phyloP scores from a whole-genome alignment of 2,329 filamentous ascomycete species.

The Botrytis porri region DNA sequence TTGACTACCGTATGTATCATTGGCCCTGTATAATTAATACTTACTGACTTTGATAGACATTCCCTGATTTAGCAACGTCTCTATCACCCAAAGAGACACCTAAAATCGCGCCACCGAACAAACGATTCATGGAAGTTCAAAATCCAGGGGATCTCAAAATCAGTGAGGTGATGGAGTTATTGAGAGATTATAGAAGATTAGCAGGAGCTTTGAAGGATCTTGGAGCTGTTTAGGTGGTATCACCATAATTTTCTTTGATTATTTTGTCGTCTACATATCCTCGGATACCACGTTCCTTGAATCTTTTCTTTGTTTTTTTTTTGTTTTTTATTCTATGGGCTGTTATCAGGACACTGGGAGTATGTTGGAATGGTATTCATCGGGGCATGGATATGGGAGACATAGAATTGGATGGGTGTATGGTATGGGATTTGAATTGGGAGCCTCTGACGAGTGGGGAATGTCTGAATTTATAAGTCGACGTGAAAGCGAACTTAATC shows the following conservation, averaged over 20 bases:
- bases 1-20: slow-evolving; percentile 51
- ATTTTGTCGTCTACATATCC: not conserved
- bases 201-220: slow-evolving; percentile 62
- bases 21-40: not conserved
- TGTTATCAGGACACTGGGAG: not conserved
- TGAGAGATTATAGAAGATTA: slow-evolving; percentile 72
- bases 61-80: slow-evolving; percentile 55
- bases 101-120: slow-evolving; percentile 63
- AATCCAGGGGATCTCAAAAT: slow-evolving; percentile 68
- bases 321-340: not conserved
- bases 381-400: not conserved
- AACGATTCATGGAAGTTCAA: slow-evolving; percentile 69
- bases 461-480: not conserved
- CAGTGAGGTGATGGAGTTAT: slow-evolving; percentile 68
- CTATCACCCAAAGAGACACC: slow-evolving; percentile 54
- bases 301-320: not conserved
- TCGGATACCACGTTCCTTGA: not conserved
- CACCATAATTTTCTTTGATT: slow-evolving; percentile 11
- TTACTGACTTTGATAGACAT: slow-evolving; percentile 46
- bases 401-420: slow-evolving; percentile 15
- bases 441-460: not conserved
- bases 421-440: slow-evolving; percentile 8
- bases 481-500: not conserved
- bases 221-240: slow-evolving; percentile 49
- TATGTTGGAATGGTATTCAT: not conserved